phyloP scores from a whole-genome alignment of 108 stramenopile genomes.

The Schizochytrium sp. region DNA sequence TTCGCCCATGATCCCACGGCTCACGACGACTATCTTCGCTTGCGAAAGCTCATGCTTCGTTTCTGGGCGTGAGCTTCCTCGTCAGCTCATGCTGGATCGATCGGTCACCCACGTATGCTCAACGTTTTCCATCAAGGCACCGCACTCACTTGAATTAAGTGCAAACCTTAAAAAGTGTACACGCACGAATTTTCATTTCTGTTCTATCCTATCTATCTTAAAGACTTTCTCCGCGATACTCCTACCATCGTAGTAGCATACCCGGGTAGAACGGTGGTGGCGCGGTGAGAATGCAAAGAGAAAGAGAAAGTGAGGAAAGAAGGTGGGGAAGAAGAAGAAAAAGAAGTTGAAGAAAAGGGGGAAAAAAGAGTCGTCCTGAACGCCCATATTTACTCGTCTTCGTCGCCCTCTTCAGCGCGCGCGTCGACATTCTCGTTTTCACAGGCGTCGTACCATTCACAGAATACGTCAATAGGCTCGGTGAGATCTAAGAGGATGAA shows the following conservation, averaged over 20 bases:
- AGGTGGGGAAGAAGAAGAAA: no score
- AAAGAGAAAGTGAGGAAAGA: no score
- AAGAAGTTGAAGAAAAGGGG: no score
- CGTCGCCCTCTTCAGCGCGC: neutral
- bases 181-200: no score
- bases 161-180: no score
- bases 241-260: no score
- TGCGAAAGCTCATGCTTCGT: neutral
- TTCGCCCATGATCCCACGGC: neutral
- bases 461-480: conserved; percentile 11
- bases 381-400: neutral
- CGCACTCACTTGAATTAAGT: neutral
- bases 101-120: neutral
- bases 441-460: neutral
- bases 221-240: no score
- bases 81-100: neutral
- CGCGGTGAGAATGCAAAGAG: no score
- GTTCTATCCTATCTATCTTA: no score
- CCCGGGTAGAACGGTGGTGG: no score
- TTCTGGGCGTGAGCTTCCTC: neutral
- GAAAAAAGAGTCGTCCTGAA: no score
- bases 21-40: neutral
- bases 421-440: neutral
- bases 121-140: neutral
- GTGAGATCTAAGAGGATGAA: neutral